Evolutionary conservation across 805 yeast genomes (phyloP).

Genomic region (Myxozyma sirexii): DNA sequence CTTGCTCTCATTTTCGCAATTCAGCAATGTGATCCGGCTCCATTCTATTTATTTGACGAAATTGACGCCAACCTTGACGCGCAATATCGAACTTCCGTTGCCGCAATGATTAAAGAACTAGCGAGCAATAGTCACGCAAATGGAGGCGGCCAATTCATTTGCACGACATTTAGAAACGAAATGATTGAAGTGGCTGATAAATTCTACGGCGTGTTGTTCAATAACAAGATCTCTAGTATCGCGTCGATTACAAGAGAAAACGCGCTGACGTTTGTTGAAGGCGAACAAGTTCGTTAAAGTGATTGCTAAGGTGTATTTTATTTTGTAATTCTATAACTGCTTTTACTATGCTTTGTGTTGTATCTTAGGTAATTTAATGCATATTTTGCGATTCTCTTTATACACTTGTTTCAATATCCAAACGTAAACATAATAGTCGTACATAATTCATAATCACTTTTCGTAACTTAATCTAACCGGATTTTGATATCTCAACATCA

Average conservation of each 20-base stretch:
- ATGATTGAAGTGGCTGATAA: conserved; percentile 84
- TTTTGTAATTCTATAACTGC: neutral
- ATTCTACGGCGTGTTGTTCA: conserved; percentile 84
- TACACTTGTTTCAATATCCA: neutral
- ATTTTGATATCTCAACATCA: no score
- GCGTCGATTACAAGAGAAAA: conserved; percentile 68
- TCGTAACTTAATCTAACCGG: no score
- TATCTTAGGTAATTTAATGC: neutral
- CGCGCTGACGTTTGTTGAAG: conserved; percentile 80
- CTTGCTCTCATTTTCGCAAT: conserved; percentile 90
- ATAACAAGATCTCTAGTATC: conserved; percentile 78
- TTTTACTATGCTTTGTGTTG: neutral
- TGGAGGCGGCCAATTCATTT: conserved; percentile 78
- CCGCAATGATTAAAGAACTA: conserved; percentile 66
- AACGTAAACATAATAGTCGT: no score
- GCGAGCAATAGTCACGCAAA: conserved; percentile 44
- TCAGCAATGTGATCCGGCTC: conserved; percentile 95
- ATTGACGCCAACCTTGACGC: conserved; percentile 95
- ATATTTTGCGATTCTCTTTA: neutral
- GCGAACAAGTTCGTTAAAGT: conserved; percentile 27
- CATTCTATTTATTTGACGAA: conserved; percentile 94
- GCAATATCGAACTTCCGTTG: conserved; percentile 87
- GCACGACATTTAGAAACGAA: conserved; percentile 95
- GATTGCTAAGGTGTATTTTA: neutral
- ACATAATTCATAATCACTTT: no score